phyloP scores from a whole-genome alignment of 2,329 filamentous ascomycete genomes.

The Pseudocercospora crystallina region DNA sequence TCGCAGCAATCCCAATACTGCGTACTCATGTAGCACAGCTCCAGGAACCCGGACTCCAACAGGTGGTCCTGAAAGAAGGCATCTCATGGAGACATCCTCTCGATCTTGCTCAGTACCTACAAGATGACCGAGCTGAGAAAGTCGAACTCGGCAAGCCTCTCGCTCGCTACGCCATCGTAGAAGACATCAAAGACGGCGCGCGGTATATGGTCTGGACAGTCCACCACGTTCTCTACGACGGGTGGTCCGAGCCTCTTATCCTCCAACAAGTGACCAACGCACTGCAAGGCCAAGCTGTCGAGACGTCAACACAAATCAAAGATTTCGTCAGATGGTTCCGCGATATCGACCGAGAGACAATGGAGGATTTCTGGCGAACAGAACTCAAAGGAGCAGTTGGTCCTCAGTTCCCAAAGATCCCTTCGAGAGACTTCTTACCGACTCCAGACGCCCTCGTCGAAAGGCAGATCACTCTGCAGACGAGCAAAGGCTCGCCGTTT shows the following conservation, averaged over 20 bases:
- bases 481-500: slow-evolving; percentile 15
- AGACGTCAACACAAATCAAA: slow-evolving; percentile 16
- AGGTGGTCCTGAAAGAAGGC: slow-evolving; percentile 30
- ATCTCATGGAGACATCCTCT: slow-evolving; percentile 34
- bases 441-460: slow-evolving; percentile 29
- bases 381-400: slow-evolving; percentile 30
- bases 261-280: slow-evolving; percentile 29
- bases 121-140: slow-evolving; percentile 34
- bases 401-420: slow-evolving; percentile 37
- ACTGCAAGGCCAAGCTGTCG: not conserved
- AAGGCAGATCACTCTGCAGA: slow-evolving; percentile 19
- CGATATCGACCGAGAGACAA: slow-evolving; percentile 23
- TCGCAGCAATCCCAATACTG: slow-evolving; percentile 36
- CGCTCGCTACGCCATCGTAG: slow-evolving; percentile 41
- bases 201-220: slow-evolving; percentile 35
- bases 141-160: slow-evolving; percentile 43
- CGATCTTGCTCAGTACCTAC: slow-evolving; percentile 36
- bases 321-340: slow-evolving; percentile 39
- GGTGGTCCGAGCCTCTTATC: slow-evolving; percentile 39
- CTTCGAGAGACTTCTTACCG: slow-evolving; percentile 24
- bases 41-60: slow-evolving; percentile 11
- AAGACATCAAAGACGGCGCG: slow-evolving; percentile 9
- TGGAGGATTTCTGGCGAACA: slow-evolving; percentile 36
- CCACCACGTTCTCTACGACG: slow-evolving; percentile 43
- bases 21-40: slow-evolving; percentile 31